Base-by-base conservation (phyloP, 192 early-diverging fungal genomes). In the Mortierella alpina region DNA sequence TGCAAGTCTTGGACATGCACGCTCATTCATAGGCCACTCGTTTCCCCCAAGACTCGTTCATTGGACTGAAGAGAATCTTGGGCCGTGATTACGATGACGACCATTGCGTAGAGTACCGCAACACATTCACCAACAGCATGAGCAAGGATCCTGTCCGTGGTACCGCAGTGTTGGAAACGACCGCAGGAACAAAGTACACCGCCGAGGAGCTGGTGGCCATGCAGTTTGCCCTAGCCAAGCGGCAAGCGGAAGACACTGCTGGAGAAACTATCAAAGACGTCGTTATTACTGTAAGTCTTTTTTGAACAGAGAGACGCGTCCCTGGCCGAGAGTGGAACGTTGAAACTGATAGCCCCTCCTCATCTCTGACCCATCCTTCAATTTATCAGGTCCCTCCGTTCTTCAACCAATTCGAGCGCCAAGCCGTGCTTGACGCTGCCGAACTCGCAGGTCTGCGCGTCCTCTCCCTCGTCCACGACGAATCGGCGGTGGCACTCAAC, bases 151-250 rank as follows among this genome's bases (percentile, higher is more conserved):
- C 87, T 0, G 69, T 75, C 9, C 89, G 93, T 18, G 88, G 90
- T 47, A 92, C 92, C 5, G 88, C 91, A 40, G 84, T 84, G 1
- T 98, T 98, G 83, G 79, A 85, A 64, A 88, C 91, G 45, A 88
- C 91, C 50, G 82, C 91, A 2, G 82, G 75, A 6, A 62, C 53
- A 15, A 63, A 73, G 13, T 92, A 90, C 68, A 86, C 91, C 6
- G 92, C 93, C 22, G 93, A 97, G 74, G 96, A 99, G 77, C 83
- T 99, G 42, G 91, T 98, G 49, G 97, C 95, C 10, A 96, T 97
- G 91, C 95, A 97, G 85, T 89, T 99, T 61, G 88, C 91, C 18
- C 88, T 96, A 49, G 97, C 96, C 7, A 94, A 92, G 84, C 84
- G 92, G 67, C 93, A 94, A 79, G 98, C 96, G 59, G 88, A 89